Evolutionary conservation across 345 rosid genomes (phyloP).

Genomic region (Conringia planisiliqua): DNA sequence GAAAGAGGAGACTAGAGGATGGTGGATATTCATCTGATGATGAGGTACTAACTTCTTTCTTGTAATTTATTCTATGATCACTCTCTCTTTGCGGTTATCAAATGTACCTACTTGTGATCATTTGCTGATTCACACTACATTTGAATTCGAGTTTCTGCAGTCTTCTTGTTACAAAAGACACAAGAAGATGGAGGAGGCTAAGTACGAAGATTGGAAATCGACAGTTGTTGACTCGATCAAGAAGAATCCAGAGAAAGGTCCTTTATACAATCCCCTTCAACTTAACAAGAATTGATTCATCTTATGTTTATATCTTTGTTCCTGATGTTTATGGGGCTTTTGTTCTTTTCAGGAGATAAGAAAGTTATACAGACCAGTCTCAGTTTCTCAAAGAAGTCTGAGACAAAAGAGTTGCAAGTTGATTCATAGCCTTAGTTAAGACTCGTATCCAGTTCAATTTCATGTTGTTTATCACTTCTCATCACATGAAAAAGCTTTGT

Average conservation of each 20-base stretch:
- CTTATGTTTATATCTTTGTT: slow-evolving; percentile 6
- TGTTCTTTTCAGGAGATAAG: slow-evolving; percentile 44
- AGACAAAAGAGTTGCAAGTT: slow-evolving; percentile 40
- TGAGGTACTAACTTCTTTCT: slow-evolving; percentile 38
- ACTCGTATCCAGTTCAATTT: background rate
- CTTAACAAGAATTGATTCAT: background rate
- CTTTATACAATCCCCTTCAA: background rate
- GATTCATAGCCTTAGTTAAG: slow-evolving; percentile 23
- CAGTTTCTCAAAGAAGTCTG: slow-evolving; percentile 43
- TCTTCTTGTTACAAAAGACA: slow-evolving; percentile 62
- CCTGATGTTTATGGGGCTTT: background rate
- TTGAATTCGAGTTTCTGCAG: slow-evolving; percentile 37
- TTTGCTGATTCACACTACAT: background rate
- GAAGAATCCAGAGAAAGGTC: slow-evolving; percentile 43
- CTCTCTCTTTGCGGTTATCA: background rate
- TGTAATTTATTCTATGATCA: background rate
- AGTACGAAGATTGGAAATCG: slow-evolving; percentile 80
- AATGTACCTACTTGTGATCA: background rate
- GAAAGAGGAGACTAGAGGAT: slow-evolving; percentile 67
- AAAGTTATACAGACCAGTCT: slow-evolving; percentile 65
- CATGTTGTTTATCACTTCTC: slow-evolving; percentile 2
- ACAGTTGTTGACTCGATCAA: slow-evolving; percentile 55
- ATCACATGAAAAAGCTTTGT: background rate
- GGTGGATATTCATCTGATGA: slow-evolving; percentile 76
- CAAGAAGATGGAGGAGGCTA: slow-evolving; percentile 53